Base-by-base conservation (phyloP, 2,329 filamentous ascomycete species). In the Elsinoe perseae region DNA sequence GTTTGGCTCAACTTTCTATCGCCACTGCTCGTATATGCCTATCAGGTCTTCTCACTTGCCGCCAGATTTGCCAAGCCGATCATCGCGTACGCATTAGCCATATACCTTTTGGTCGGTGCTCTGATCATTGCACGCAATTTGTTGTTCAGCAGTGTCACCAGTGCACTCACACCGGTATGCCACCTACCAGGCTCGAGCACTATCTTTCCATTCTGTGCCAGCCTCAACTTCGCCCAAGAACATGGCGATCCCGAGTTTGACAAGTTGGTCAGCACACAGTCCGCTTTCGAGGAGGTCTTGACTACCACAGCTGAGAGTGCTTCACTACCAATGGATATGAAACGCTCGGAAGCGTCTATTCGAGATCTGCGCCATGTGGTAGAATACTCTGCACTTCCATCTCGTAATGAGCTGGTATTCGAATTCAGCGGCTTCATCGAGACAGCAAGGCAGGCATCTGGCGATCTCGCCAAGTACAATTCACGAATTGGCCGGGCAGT, bases 351-450 rank as follows among this genome's bases (percentile, higher is more conserved):
- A 68, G 76, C 82, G 1, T 83, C 85, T 1, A 83, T 93, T 32
- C 80, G 87, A 38, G 87, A 91, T 63, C 72, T 93, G 21, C 81
- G 85, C 28, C 84, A 82, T 23, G 77, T 90, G 43, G 85, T 95
- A 30, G 78, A 81, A 36, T 83, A 84, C 70, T 89, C 85, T 62
- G 77, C 81, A 20, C 74, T 93, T 0, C 80, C 82, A 23, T 81
- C 80, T 10, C 81, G 81, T 27, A 79, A 85, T 32, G 85, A 90
- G 69, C 78, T 95, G 10, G 80, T 87, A 3, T 77, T 84, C 20
- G 87, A 92, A 66, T 86, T 95, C 57, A 81, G 86, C 60, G 81
- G 81, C 50, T 95, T 91, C 69, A 81, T 93, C 61, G 81, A 85
- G 8, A 82, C 81, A 0, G 83, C 85, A 1, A 75, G 81, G 2